phyloP scores from a whole-genome alignment of 176 grass and related monocot species.

The Eleusine indica region DNA sequence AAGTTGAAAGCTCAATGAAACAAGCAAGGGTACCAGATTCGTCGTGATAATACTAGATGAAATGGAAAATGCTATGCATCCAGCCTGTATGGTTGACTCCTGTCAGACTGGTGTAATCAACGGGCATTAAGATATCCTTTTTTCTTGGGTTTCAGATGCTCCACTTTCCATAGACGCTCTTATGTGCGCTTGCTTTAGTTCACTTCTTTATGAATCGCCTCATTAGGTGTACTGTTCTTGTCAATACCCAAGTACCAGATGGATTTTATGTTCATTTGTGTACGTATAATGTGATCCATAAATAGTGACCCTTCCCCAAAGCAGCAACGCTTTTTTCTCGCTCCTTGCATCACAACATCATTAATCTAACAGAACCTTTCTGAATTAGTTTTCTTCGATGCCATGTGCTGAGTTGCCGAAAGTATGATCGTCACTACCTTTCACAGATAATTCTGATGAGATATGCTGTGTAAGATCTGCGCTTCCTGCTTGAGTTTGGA shows the following conservation, averaged over 20 bases:
- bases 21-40: neutral
- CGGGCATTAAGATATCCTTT: neutral
- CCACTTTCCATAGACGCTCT: neutral
- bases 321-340: neutral
- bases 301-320: slow-evolving; percentile 2
- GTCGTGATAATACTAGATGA: neutral
- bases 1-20: neutral
- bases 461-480: neutral
- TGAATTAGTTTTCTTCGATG: neutral
- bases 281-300: slow-evolving; percentile 1
- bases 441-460: neutral
- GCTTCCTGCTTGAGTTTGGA: neutral
- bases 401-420: slow-evolving; percentile 32
- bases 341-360: slow-evolving; percentile 3
- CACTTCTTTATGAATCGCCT: slow-evolving; percentile 20
- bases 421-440: neutral
- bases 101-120: no score
- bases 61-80: neutral
- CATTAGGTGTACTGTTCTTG: slow-evolving; percentile 45
- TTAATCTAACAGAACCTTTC: slow-evolving; percentile 1
- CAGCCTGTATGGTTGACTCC: no score
- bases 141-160: neutral
- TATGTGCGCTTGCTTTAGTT: slow-evolving; percentile 12
- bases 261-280: neutral
- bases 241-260: slow-evolving; percentile 12